Base-by-base conservation (phyloP, 1,284 basidiomycete species). In the Blastosporella zonata region DNA sequence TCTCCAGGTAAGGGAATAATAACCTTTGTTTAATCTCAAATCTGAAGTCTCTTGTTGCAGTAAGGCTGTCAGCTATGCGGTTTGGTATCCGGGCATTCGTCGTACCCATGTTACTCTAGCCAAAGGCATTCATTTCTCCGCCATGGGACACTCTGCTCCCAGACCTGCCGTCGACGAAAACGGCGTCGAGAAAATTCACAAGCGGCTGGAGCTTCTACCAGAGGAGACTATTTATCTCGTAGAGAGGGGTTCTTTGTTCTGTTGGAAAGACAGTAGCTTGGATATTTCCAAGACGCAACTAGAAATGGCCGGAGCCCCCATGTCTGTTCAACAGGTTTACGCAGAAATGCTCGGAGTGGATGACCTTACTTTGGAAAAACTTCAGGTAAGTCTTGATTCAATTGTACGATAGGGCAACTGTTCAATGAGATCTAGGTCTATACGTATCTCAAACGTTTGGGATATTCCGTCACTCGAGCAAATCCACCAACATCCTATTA, bases 171-270 rank as follows among this genome's bases (percentile, higher is more conserved):
- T 59, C 1, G 59, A 52, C 3, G 57, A 62, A 12, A 65, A 70
- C 29, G 68, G 64, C 6, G 41, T 55, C 3, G 56, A 65, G 33
- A 82, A 75, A 58, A 52, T 66, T 15, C 74, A 77, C 23, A 87
- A 82, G 63, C 72, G 78, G 38, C 70, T 87, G n/a, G 93, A 97
- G 60, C 73, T 99, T 0, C 74, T 97, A 2, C 96, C 96, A 0
- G 96, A 99, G 69, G 96, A 98, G 69, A 82, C 92, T 0, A 75
- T 98, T 6, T 98, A 97, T 70, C 78, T 98, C 23, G 77, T 95
- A 38, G 96, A 98, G 66, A 74, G 94, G 31, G 95, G 95, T 0
- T 78, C 87, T 3, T 68, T 95, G 55, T 87, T 92, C 59, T 92
- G 93, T 58, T 94, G 88, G 82, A 81, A 81, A 53, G 69, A 77